Base-by-base conservation (phyloP, 2,329 filamentous ascomycete genomes). In the Claviceps digitariae region DNA sequence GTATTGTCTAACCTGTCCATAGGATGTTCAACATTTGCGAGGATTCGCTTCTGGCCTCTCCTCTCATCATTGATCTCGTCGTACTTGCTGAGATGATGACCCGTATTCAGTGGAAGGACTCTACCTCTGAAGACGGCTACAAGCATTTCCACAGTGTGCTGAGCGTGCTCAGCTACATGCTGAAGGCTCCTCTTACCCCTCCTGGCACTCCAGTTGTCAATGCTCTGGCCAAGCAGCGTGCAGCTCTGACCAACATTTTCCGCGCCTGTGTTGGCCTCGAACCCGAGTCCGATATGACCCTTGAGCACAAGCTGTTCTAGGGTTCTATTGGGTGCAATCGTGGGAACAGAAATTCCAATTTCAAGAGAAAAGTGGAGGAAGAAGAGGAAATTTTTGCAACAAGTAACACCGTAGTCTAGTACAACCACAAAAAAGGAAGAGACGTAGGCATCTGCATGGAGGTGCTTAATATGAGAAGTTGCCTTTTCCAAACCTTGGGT, bases 21-120 rank as follows among this genome's bases (percentile, higher is more conserved):
- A 91, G 86, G 64, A 78, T 98, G 69, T 96, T 95, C 83, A 98
- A 98, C 71, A 90, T 97, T 63, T 98, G 93, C 75, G 93, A 98
- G 74, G 93, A 98, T 73, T 97, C 93, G 46, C 84, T 98, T 51
- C 79, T 98, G 60, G 93, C 93, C 12, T 94, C 91, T 50, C 93
- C 93, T 36, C 76, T 98, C 66, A 98, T 98, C 77, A 95, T 98
- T 65, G 93, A 98, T 69, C 78, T 98, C 56, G 90, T 96, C 50
- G 69, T 98, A 56, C 77, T 97, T 61, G 81, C 93, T 38, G 93
- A 98, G 78, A 88, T 98, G 78, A 96, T 98, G 90, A 97, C 93
- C 55, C 90, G 93, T 66, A 90, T 98, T 67, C 83, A 88, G 74
- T 98, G 93, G 91, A 90, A 86, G 74, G 72, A 79, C 45, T 71